Evolutionary conservation across 2,329 filamentous ascomycete species (phyloP), one percentile per base, ranked within the genome.

Genomic region (Colletotrichum navitas): DNA sequence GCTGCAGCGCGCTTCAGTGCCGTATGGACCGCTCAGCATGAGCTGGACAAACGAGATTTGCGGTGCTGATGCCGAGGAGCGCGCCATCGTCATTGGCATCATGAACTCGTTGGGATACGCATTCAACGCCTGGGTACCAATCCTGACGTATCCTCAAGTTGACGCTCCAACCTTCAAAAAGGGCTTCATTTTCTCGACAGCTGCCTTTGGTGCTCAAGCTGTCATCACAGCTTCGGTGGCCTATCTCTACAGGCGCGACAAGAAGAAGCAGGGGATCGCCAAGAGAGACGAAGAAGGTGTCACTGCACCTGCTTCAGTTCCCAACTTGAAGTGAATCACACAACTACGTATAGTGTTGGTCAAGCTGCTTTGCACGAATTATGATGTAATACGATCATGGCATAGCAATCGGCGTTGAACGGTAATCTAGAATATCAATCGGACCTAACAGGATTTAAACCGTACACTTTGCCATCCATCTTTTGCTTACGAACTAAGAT

Each of bases 121-220:
- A 84, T 0, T 86, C 86, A 0, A 89, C 86, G 87, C 85, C 0
- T 90, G 87, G 87, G 89, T 86, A 3, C 85, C 84, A 4, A 74
- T 89, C 2, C 75, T 90, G 16, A 83, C 85, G 0, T 90, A 88
- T 73, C 80, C 79, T 0, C 85, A 84, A 0, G 80, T 83, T 3
- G 83, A 86, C 68, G 80, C 80, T 0, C 84, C 84, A 1, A 73
- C 79, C 2, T 86, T 80, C 61, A 78, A 79, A 0, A 85, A 85
- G 67, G 84, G 84, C 1, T 85, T 81, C 49, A 76, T 80, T 0
- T 83, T 82, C 61, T 75, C 78, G 21, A 72, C 70, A 5, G 41
- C 45, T 4, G 69, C 69, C 0, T 71, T 71, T 29, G 65, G 52
- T 10, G 69, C 65, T 6, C 69, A 71, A 21, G 69, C 69, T 0